phyloP scores from a whole-genome alignment of 202 grass and related monocot genomes.

The Hordeum pubiflorum region DNA sequence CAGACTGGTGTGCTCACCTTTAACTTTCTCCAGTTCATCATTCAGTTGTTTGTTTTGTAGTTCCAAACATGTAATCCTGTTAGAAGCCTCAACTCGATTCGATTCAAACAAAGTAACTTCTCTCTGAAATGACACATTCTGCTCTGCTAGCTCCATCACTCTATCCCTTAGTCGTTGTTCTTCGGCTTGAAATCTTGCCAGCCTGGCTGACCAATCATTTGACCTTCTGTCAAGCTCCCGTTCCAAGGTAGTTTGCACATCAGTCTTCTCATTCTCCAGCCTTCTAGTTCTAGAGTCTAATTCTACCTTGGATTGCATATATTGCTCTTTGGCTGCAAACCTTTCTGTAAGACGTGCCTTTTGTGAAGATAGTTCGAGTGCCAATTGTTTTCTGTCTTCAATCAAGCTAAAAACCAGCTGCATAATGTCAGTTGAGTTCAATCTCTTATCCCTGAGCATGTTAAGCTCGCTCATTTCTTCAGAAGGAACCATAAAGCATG shows the following conservation, averaged over 20 bases:
- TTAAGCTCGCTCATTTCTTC: slow-evolving; percentile 42
- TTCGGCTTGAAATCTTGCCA: slow-evolving; percentile 64
- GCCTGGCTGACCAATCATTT: slow-evolving; percentile 61
- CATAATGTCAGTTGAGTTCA: slow-evolving; percentile 30
- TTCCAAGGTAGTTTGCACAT: slow-evolving; percentile 44
- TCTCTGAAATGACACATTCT: slow-evolving; percentile 86
- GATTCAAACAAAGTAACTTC: slow-evolving; percentile 60
- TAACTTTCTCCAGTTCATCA: slow-evolving; percentile 37
- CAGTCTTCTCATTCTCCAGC: slow-evolving; percentile 61
- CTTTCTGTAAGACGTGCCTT: slow-evolving; percentile 65
- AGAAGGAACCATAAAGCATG: slow-evolving; percentile 28
- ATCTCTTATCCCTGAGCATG: slow-evolving; percentile 29
- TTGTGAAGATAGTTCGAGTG: slow-evolving; percentile 58
- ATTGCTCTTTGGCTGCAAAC: slow-evolving; percentile 52
- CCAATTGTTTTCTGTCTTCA: slow-evolving; percentile 59
- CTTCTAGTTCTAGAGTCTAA: slow-evolving; percentile 49
- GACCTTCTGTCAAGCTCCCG: slow-evolving; percentile 62
- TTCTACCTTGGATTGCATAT: slow-evolving; percentile 56
- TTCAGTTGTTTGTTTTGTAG: slow-evolving; percentile 44
- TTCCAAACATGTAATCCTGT: slow-evolving; percentile 37
- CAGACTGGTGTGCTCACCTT: slow-evolving; percentile 32
- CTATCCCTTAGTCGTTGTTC: slow-evolving; percentile 65
- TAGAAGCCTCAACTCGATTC: slow-evolving; percentile 29
- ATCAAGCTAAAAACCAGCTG: slow-evolving; percentile 47
- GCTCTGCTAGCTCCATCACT: slow-evolving; percentile 81